Evolutionary conservation across 805 yeast species (phyloP).

Genomic region (Candida argentea): DNA sequence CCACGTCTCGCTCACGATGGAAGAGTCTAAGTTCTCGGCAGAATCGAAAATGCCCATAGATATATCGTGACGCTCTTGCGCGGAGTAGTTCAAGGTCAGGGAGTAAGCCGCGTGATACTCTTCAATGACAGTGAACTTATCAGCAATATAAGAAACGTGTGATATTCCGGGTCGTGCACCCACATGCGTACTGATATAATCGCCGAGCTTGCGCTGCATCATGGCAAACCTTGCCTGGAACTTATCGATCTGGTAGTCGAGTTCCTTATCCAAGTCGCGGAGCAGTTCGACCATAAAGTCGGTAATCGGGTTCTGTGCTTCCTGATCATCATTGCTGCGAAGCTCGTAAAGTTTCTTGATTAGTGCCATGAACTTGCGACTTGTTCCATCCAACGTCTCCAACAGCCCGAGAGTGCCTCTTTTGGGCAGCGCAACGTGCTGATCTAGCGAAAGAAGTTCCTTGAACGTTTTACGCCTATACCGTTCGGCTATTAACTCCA

Average conservation of each 20-base stretch:
- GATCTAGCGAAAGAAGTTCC: conserved; percentile 29
- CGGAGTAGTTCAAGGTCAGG: conserved; percentile 12
- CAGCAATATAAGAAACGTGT: conserved; percentile 26
- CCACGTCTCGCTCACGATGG: conserved; percentile 35
- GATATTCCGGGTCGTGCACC: conserved; percentile 25
- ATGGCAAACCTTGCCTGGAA: conserved; percentile 23
- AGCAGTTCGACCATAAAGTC: conserved; percentile 27
- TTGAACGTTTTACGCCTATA: conserved; percentile 25
- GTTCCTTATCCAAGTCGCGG: conserved; percentile 18
- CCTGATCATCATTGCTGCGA: conserved; percentile 9
- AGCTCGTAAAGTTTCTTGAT: conserved; percentile 31
- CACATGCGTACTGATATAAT: conserved; percentile 23
- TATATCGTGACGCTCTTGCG: conserved; percentile 16
- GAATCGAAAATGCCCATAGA: conserved; percentile 24
- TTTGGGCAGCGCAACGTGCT: conserved; percentile 14
- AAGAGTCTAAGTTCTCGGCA: conserved; percentile 30
- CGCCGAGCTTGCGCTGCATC: conserved; percentile 28
- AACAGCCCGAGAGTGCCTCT: conserved; percentile 3
- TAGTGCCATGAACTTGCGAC: conserved; percentile 25
- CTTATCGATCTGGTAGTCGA: conserved; percentile 25
- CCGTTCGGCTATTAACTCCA: conserved; percentile 23
- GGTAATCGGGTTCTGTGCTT: conserved; percentile 19
- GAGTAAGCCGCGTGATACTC: conserved; percentile 23
- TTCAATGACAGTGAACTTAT: conserved; percentile 27
- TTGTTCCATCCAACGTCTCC: conserved; percentile 5